Percentiles rank a stretch among this genome's conserved stretches.
phyloP scores from a whole-genome alignment of 441 rosid genomes.

The Syzygium syzygioides region DNA sequence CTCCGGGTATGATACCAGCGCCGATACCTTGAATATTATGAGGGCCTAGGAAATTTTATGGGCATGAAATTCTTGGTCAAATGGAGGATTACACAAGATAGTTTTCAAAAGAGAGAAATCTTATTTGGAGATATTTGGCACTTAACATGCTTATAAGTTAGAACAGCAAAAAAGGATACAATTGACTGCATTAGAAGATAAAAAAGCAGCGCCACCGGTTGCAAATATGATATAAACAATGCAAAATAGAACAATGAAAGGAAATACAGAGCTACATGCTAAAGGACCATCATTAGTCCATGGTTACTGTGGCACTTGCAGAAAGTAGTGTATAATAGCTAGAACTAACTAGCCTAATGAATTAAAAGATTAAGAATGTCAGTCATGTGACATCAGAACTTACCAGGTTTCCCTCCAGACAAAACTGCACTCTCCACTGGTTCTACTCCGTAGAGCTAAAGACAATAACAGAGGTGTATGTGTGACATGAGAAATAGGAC shows the following conservation, averaged over 20 bases:
- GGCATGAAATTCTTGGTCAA: not conserved
- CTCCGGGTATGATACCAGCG: constrained; percentile 79
- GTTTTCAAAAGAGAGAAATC: not conserved
- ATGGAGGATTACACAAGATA: not conserved
- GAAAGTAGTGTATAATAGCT: not conserved
- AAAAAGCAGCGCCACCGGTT: not conserved
- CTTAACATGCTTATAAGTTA: not conserved
- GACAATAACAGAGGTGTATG: not conserved
- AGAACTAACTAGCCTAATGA: not conserved
- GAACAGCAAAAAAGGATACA: not conserved
- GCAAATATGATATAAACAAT: not conserved
- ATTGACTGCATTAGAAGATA: not conserved
- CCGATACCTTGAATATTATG: constrained; percentile 95
- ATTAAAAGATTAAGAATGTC: not conserved
- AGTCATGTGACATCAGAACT: not conserved
- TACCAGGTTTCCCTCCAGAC: constrained; percentile 1
- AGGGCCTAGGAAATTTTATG: constrained; percentile 41
- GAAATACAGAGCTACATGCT: not conserved
- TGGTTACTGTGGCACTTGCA: not conserved
- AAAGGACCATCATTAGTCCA: not conserved
- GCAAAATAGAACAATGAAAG: not conserved
- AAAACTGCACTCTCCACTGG: constrained; percentile 9
- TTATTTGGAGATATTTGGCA: not conserved
- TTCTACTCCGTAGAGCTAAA: constrained; percentile 3
- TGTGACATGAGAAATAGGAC: not conserved